Evolutionary conservation across 139 green algal genomes (phyloP).

Genomic region (Coccomyxa sp.): DNA sequence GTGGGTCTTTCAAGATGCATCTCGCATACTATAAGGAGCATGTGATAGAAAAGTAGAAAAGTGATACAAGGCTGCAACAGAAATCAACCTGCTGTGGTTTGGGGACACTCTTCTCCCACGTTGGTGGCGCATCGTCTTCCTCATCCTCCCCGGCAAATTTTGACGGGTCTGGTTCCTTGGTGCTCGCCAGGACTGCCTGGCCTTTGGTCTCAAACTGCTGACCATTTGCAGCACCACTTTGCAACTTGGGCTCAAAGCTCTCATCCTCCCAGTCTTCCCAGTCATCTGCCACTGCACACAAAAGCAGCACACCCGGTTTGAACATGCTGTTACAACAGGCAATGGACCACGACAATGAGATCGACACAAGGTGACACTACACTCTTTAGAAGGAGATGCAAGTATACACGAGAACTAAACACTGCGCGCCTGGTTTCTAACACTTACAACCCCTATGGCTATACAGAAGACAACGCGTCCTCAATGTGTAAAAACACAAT

Average conservation of each 20-base stretch:
- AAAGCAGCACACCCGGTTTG: not conserved
- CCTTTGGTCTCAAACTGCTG: slow-evolving; percentile 5
- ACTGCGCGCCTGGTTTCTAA: too few species aligned
- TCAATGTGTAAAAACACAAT: too few species aligned
- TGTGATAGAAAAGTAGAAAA: too few species aligned
- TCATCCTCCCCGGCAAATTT: slow-evolving; percentile 53
- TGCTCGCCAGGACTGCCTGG: not conserved
- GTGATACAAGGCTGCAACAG: not conserved
- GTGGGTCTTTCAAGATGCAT: not conserved
- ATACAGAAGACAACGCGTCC: too few species aligned
- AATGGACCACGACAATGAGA: too few species aligned
- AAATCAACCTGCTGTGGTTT: slow-evolving; percentile 35
- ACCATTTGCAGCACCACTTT: not conserved
- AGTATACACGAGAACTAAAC: too few species aligned
- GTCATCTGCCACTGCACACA: slow-evolving; percentile 19
- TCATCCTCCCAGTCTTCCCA: slow-evolving; percentile 52
- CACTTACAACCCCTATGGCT: too few species aligned
- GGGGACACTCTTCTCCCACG: slow-evolving; percentile 40
- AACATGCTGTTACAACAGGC: too few species aligned
- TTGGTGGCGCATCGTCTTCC: slow-evolving; percentile 34
- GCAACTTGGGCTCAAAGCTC: slow-evolving; percentile 9
- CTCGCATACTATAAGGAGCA: too few species aligned
- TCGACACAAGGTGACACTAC: too few species aligned
- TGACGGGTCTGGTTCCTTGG: slow-evolving; percentile 6
- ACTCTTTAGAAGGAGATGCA: too few species aligned